Percentiles rank a stretch among this genome's conserved stretches.
Evolutionary conservation across 768 basidiomycete species (phyloP).

Genomic region (Lactarius vividus): DNA sequence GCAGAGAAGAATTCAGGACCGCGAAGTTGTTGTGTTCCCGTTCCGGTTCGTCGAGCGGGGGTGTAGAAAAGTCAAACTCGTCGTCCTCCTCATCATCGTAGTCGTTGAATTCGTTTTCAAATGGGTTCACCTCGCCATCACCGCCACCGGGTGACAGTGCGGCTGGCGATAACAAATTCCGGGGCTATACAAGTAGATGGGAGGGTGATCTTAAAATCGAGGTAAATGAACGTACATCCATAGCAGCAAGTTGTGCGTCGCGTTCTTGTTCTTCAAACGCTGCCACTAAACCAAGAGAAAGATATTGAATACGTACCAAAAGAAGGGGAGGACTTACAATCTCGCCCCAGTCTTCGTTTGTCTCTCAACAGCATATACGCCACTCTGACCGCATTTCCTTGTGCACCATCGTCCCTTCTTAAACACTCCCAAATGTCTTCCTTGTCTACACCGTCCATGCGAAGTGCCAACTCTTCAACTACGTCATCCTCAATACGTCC

Average conservation of each 20-base stretch:
- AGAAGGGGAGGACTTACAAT: conserved; percentile 56
- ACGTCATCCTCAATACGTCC: conserved; percentile 91
- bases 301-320: conserved; percentile 23
- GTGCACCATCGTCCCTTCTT: conserved; percentile 75
- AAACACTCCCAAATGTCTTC: conserved; percentile 89
- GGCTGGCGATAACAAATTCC: conserved; percentile 64
- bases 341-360: conserved; percentile 77
- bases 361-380: conserved; percentile 93
- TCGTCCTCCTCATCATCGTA: conserved; percentile 54
- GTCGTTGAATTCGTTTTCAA: conserved; percentile 69
- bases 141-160: conserved; percentile 62
- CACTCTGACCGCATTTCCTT: conserved; percentile 93
- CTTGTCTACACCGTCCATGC: conserved; percentile 71
- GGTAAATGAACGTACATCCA: conserved; percentile 60
- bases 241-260: conserved; percentile 71
- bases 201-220: conserved; percentile 9
- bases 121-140: conserved; percentile 72
- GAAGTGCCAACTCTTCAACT: conserved; percentile 72
- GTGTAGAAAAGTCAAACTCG: conserved; percentile 48
- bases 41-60: conserved; percentile 36
- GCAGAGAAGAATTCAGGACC: conserved; percentile 86
- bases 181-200: conserved; percentile 46
- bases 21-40: conserved; percentile 66
- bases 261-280: conserved; percentile 84
- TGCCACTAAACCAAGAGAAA: conserved; percentile 49